These are phyloP conservation scores for Blyttiomyces sp. DNA, from an alignment of 371 early-diverging fungal genomes.

Conservation along the genomic window DNA sequence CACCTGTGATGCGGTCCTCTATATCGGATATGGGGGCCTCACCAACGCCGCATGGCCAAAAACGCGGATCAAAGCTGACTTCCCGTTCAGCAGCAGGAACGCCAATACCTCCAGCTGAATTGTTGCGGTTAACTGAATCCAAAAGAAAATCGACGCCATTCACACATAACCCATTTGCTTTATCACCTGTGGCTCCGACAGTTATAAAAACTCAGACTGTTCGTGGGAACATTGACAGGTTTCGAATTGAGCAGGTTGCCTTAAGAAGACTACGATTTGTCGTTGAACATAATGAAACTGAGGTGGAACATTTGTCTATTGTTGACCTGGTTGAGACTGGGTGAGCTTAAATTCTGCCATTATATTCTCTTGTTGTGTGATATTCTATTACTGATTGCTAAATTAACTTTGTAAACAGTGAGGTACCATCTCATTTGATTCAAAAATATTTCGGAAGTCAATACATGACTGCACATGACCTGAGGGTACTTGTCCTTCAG, in stretches of 20 bases:
- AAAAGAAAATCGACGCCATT: not conserved
- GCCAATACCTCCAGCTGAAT: not conserved
- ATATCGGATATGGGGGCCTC: too few relatives aligned
- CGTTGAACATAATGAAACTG: conserved; percentile 35
- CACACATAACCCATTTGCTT: not conserved
- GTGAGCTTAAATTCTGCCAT: too few relatives aligned
- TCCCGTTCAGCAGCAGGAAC: not conserved
- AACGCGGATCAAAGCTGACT: not conserved
- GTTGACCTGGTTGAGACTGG: conserved; percentile 38
- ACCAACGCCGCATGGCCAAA: too few relatives aligned
- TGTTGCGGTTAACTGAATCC: not conserved
- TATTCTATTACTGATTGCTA: not conserved
- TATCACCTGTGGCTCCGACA: conserved; percentile 11
- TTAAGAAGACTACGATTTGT: conserved; percentile 35
- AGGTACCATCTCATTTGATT: conserved; percentile 28
- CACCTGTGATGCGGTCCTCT: not conserved
- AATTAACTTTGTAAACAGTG: conserved; percentile 13
- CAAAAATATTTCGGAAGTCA: conserved; percentile 31
- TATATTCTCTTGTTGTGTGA: not conserved
- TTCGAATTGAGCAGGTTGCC: conserved; percentile 42
- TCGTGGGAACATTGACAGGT: conserved; percentile 35
- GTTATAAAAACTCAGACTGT: conserved; percentile 31
- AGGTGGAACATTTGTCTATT: conserved; percentile 35
- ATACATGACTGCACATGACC: conserved; percentile 24
- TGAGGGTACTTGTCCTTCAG: conserved; percentile 39